A percentile compares a stretch with the other conserved stretches of the same genome.
phyloP scores from a whole-genome alignment of 202 grass and related monocot species.

The Digitaria exilis region DNA sequence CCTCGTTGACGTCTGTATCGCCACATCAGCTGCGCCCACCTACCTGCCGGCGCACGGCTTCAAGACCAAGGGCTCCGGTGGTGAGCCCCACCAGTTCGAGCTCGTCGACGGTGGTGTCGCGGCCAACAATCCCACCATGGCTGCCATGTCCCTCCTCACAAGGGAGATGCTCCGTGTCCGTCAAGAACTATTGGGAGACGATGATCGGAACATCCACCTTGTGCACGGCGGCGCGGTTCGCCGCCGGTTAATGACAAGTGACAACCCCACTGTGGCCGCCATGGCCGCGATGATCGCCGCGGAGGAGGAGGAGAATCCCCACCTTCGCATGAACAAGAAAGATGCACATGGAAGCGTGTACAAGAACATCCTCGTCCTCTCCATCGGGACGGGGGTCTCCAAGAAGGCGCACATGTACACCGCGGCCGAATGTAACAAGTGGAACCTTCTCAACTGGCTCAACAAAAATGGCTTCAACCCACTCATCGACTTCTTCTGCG shows the following conservation, averaged over 20 bases:
- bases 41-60: conserved; percentile 51
- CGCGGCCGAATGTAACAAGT: conserved; percentile 29
- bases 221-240: no score
- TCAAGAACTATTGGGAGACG: neutral
- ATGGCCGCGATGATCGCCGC: neutral
- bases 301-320: neutral
- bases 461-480: neutral
- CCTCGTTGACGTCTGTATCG: conserved; percentile 53
- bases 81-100: conserved; percentile 27
- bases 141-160: conserved; percentile 38
- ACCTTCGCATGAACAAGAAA: no score
- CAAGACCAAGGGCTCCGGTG: conserved; percentile 4
- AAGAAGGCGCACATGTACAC: conserved; percentile 40
- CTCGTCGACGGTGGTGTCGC: conserved; percentile 56
- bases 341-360: conserved; percentile 8
- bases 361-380: conserved; percentile 42
- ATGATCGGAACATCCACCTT: neutral
- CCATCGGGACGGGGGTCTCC: conserved; percentile 37
- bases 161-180: conserved; percentile 36
- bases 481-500: conserved; percentile 17
- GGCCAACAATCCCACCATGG: conserved; percentile 57
- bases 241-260: no score
- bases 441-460: conserved; percentile 14
- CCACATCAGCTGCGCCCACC: conserved; percentile 57
- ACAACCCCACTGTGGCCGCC: neutral